phyloP scores from a whole-genome alignment of 2,329 filamentous ascomycete species.

The Cercospora berteroae region DNA sequence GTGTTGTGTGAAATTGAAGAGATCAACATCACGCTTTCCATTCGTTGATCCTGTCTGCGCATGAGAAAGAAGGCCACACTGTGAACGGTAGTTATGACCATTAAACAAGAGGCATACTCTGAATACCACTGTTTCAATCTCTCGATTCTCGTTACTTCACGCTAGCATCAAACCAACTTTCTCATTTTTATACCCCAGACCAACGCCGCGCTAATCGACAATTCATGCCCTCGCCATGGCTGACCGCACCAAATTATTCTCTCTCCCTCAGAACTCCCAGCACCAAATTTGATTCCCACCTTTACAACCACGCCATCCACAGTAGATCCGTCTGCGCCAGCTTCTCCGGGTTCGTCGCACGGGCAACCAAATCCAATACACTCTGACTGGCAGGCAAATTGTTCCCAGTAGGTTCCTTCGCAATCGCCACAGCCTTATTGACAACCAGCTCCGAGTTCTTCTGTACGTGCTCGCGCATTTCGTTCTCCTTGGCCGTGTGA shows the following conservation, averaged over 20 bases:
- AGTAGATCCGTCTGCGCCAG: slow-evolving; percentile 84
- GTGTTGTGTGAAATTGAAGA: not conserved
- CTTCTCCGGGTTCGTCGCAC: slow-evolving; percentile 87
- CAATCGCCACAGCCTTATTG: slow-evolving; percentile 81
- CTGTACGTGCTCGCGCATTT: slow-evolving; percentile 76
- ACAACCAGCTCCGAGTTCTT: slow-evolving; percentile 88
- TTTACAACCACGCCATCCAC: slow-evolving; percentile 93
- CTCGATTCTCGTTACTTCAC: not conserved
- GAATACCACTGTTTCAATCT: not conserved
- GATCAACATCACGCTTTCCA: not conserved
- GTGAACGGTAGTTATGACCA: not conserved
- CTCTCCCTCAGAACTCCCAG: not conserved
- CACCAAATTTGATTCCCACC: not conserved
- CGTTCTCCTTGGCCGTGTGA: slow-evolving; percentile 61
- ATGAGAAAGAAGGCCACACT: not conserved
- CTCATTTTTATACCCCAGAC: not conserved
- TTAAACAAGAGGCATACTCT: not conserved
- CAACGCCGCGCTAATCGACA: not conserved
- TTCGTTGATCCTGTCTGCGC: not conserved
- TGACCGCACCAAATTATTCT: not conserved
- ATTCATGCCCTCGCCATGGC: not conserved
- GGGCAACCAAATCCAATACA: slow-evolving; percentile 89
- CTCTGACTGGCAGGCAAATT: slow-evolving; percentile 95
- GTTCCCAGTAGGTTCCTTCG: slow-evolving; percentile 61
- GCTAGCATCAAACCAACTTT: not conserved